Conservation (phyloP, 768 basidiomycete genomes). For the Mycena belliarum region DNA sequence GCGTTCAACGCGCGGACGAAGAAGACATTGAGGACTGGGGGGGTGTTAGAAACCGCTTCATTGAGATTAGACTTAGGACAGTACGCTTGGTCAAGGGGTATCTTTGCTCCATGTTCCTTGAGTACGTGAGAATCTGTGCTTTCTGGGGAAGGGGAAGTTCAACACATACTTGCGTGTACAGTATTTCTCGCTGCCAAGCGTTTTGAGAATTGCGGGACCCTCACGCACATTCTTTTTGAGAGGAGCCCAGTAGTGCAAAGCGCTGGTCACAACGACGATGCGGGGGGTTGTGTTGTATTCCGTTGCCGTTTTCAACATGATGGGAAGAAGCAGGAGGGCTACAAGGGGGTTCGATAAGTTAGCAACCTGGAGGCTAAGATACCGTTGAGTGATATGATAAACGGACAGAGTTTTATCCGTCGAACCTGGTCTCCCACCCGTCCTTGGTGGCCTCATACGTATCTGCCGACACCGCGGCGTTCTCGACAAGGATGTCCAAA, state of each 20-base stretch:
- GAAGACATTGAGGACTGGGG: conserved; percentile 23
- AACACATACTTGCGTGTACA: conserved; percentile 7
- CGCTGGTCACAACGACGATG: conserved; percentile 28
- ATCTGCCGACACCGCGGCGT: conserved; percentile 2
- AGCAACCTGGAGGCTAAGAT: conserved; percentile 33
- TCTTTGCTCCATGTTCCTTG: not conserved
- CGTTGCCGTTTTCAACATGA: conserved; percentile 23
- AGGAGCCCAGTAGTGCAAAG: conserved; percentile 16
- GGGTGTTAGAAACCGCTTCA: not conserved
- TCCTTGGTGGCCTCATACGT: conserved; percentile 2
- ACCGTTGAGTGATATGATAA: not conserved
- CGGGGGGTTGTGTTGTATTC: conserved; percentile 3
- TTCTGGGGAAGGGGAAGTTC: not conserved
- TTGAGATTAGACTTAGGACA: not conserved
- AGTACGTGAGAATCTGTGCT: not conserved
- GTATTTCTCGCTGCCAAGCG: conserved; percentile 20
- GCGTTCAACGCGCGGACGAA: conserved; percentile 19
- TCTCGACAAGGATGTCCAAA: conserved; percentile 14
- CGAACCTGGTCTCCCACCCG: conserved; percentile 4
- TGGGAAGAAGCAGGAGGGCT: conserved; percentile 30
- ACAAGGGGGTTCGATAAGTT: conserved; percentile 30
- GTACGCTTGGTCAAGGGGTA: conserved; percentile 16
- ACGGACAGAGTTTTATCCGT: not conserved
- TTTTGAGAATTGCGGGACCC: conserved; percentile 15
- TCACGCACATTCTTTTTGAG: not conserved